Evolutionary conservation across 108 stramenopile species (phyloP), one percentile per base, ranked within the genome.

Genomic region (Skeletonema grethae): DNA sequence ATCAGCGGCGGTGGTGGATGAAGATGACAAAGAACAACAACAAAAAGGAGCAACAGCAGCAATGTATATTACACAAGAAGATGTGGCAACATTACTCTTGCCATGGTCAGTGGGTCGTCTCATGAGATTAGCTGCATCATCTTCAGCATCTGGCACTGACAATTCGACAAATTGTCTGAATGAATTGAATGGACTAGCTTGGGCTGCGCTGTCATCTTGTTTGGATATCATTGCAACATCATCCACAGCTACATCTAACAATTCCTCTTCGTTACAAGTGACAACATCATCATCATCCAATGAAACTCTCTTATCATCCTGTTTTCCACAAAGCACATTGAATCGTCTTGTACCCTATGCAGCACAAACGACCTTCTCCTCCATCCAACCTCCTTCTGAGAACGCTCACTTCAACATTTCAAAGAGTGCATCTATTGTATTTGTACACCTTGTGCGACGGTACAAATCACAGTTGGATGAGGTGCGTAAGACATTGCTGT

Each of bases 91-190:
- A 4, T 38, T 80, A 7, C 43, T 80, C 34, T 59, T 80, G 13
- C 79, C 79, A 13, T 80, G 79, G 79, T 80, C 79, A 1, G 61
- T 79, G 1, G 36, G 65, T 61, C 70, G 70, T 57, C 22, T 79
- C 0, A 48, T 72, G 41, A 38, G 65, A 55, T 43, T 32, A 34
- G 43, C 73, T 56, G 16, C 55, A 5, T 5, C 65, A 2, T 22
- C 55, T 5, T n/a, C 65, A 15, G 9, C 46, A 9, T 4, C 18
- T 18, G 3, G 9, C 7, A 22, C 22, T 53, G 20, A 15, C 20
- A 22, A 53, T 22, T 53, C 50, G 36, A 11, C 36, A 38, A 31
- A 39, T 30, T 36, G 20, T 24, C 11, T 12, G 2, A 28, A 55
- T 50, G 31, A 59, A 13, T 28, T 20, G 31, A 16, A 55, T 60